Evolutionary conservation across 805 yeast genomes (phyloP).

Genomic region (Lachancea cidri): DNA sequence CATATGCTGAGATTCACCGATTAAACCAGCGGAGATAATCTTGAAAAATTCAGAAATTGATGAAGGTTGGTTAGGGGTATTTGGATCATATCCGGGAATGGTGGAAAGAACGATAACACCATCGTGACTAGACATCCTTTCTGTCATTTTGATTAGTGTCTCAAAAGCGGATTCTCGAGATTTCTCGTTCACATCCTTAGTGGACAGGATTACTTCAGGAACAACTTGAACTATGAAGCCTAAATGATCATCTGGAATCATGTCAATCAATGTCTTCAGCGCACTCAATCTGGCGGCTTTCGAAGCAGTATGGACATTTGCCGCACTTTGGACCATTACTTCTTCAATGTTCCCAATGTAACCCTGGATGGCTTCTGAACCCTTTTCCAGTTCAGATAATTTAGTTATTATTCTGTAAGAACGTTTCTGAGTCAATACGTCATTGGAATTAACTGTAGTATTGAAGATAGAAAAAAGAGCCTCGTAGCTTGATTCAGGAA

Average conservation of each 20-base stretch:
- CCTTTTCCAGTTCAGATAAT: constrained; percentile 64
- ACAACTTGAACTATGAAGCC: constrained; percentile 75
- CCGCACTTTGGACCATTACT: constrained; percentile 53
- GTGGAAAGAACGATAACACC: constrained; percentile 61
- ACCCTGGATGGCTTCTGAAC: constrained; percentile 46
- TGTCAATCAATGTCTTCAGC: constrained; percentile 51
- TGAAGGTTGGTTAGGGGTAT: constrained; percentile 58
- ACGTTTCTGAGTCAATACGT: constrained; percentile 79
- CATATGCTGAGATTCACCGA: constrained; percentile 92
- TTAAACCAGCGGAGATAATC: constrained; percentile 93
- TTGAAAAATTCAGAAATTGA: constrained; percentile 79
- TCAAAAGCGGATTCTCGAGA: constrained; percentile 78
- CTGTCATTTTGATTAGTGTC: constrained; percentile 73
- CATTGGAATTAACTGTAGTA: constrained; percentile 52
- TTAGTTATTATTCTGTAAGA: constrained; percentile 73
- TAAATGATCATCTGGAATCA: constrained; percentile 60
- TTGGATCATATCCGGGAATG: constrained; percentile 62
- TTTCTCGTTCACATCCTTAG: constrained; percentile 90
- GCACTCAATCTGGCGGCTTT: constrained; percentile 76
- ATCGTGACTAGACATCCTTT: constrained; percentile 61
- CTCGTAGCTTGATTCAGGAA: constrained; percentile 64
- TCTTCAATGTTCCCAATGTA: constrained; percentile 56
- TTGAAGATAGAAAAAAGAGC: constrained; percentile 77
- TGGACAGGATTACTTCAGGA: constrained; percentile 84
- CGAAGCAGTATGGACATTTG: constrained; percentile 62